phyloP scores from a whole-genome alignment of 169 alveolate genomes.

The Toxoplasma gondii region DNA sequence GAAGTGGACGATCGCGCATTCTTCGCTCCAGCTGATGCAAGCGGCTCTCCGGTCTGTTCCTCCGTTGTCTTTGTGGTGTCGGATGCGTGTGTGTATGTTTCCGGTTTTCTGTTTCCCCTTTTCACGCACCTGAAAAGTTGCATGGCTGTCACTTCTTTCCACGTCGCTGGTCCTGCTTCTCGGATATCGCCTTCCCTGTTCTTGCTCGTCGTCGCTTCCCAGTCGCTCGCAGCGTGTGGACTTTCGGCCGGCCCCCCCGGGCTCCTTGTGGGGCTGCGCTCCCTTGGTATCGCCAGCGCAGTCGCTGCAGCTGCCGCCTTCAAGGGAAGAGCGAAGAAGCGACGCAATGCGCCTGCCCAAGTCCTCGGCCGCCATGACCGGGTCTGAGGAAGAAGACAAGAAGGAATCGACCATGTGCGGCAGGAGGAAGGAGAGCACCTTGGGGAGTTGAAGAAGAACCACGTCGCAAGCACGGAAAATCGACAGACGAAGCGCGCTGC shows the following conservation, averaged over 20 bases:
- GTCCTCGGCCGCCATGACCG: constrained; percentile 11
- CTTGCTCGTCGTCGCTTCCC: not conserved
- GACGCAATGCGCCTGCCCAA: not conserved
- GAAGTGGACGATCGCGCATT: too few species aligned
- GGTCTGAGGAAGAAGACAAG: constrained; percentile 29
- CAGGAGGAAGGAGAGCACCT: constrained; percentile 55
- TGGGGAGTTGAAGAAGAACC: constrained; percentile 58
- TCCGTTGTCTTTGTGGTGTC: too few species aligned
- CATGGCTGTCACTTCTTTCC: constrained; percentile 9
- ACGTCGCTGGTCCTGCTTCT: too few species aligned
- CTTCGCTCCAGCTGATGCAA: too few species aligned
- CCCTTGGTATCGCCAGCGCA: not conserved
- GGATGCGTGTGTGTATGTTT: too few species aligned
- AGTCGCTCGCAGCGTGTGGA: not conserved
- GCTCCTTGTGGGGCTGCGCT: not conserved
- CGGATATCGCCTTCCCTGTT: not conserved
- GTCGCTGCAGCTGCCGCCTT: not conserved
- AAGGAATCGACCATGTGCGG: constrained; percentile 53
- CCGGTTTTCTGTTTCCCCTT: too few species aligned
- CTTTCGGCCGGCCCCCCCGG: not conserved
- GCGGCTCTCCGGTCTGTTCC: too few species aligned
- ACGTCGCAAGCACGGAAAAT: constrained; percentile 64
- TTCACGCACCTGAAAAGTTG: not conserved
- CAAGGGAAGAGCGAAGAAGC: not conserved
- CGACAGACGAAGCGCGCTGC: constrained; percentile 23